Evolutionary conservation across 805 yeast genomes (phyloP), one percentile per base, ranked within the genome.

Genomic region (Lipomyces yamanashiensis): DNA sequence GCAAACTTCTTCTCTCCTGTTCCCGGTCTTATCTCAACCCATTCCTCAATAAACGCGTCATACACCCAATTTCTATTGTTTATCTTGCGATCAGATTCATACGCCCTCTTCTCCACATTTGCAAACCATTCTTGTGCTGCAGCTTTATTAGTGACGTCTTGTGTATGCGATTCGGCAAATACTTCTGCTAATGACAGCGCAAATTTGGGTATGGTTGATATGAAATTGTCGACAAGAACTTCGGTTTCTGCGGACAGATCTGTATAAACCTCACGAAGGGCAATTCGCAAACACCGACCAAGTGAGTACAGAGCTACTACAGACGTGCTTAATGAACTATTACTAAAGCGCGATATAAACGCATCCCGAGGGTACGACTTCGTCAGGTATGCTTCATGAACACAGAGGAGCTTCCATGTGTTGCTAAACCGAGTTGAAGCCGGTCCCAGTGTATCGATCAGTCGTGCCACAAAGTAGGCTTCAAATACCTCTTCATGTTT

Each of bases 21-120:
- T 2, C 19, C 43, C 15, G 23, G 33, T 13, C 34, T 19, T 6
- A 43, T 47, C 37, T 64, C 63, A 28, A 62, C 54, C 68, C 68
- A 64, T 34, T 64, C 66, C 37, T 58, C 66, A 17, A 64, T 47
- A 40, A 57, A 56, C 28, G 53, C 65, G 44, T 58, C 68, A 39
- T 41, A 57, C 7, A 44, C 28, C 67, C 67, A 64, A 28, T 60
- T 63, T 15, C 52, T 58, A 33, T 49, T 37, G 12, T 59, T 44
- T 21, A 56, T 8, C 17, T 17, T 17, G 9, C 57, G 34, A 39
- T 64, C 66, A 7, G 17, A 6, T 17, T 54, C 50, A 15, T 58
- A 43, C 2, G 66, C 68, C 8, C 50, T 19, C 28, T 49, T 61
- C 28, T 64, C 64, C 15, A 64, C 49, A 9, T 49, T 58, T 7